Conservation (phyloP, 495 filamentous ascomycete genomes). For the Neurospora sp. region DNA sequence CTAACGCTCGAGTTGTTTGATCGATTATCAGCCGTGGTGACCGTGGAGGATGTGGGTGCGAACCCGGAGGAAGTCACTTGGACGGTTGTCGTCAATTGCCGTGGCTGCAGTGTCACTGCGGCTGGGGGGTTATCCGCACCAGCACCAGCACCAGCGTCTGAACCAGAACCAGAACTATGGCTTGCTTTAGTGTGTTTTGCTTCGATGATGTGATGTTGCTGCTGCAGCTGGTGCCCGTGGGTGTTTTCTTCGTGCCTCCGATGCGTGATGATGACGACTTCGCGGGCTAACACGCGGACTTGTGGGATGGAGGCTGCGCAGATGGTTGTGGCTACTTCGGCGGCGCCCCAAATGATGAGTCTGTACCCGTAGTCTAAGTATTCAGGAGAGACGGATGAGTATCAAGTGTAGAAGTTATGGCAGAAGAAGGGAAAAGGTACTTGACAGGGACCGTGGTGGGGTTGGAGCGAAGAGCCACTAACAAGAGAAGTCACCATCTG, state of each 20-base stretch:
- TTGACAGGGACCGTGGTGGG: constrained; percentile 1
- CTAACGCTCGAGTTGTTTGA: background rate
- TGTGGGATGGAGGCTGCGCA: constrained; percentile 27
- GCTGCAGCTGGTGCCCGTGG: background rate
- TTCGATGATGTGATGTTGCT: background rate
- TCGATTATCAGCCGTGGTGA: background rate
- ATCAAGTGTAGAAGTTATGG: background rate
- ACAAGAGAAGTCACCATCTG: constrained; percentile 18
- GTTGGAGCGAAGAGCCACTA: background rate
- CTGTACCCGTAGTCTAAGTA: constrained; percentile 16
- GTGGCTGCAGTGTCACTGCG: background rate
- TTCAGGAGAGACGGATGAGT: background rate
- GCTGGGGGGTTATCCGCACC: background rate
- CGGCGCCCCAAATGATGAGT: constrained; percentile 20
- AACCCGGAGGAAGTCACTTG: background rate
- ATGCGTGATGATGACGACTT: constrained; percentile 7
- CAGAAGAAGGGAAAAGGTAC: background rate
- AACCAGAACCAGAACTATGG: background rate
- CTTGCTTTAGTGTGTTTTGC: background rate
- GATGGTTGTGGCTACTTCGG: constrained; percentile 25
- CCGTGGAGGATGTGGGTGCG: background rate
- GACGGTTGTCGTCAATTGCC: background rate
- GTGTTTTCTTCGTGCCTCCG: background rate
- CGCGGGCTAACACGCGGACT: constrained; percentile 20
- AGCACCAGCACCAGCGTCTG: background rate